phyloP scores from a whole-genome alignment of 345 rosid genomes.

The Euclidium syriacum region DNA sequence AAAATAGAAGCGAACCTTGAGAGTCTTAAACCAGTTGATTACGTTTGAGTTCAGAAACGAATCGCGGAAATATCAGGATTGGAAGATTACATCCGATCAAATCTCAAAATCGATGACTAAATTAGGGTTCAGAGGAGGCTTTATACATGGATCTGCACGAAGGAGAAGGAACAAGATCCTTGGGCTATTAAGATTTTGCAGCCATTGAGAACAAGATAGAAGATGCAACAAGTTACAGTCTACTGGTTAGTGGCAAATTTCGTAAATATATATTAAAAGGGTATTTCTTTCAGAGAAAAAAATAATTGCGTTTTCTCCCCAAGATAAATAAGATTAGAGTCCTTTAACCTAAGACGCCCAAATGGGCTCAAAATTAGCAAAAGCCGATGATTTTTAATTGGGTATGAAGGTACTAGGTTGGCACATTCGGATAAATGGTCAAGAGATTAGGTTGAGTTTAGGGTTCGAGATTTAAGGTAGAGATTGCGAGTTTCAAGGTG shows the following conservation, averaged over 20 bases:
- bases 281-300: neutral
- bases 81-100: neutral
- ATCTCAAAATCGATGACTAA: neutral
- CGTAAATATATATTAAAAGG: constrained; percentile 18
- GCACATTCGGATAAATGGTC: too few species aligned
- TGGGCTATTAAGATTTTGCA: constrained; percentile 17
- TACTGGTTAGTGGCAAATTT: constrained; percentile 28
- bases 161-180: neutral
- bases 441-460: too few species aligned
- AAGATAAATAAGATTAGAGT: too few species aligned
- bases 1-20: constrained; percentile 21
- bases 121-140: constrained; percentile 23
- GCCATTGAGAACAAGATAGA: constrained; percentile 15
- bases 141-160: constrained; percentile 17
- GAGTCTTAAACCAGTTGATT: constrained; percentile 1
- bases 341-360: too few species aligned
- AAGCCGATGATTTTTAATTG: too few species aligned
- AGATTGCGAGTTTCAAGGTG: too few species aligned
- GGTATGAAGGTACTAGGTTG: too few species aligned
- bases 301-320: neutral
- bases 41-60: constrained; percentile 8
- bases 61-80: constrained; percentile 3
- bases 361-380: too few species aligned
- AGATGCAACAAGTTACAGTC: constrained; percentile 7
- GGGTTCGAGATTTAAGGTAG: too few species aligned